Base-by-base conservation (phyloP, 1,284 basidiomycete species). In the Stygiomarasmius scandens region DNA sequence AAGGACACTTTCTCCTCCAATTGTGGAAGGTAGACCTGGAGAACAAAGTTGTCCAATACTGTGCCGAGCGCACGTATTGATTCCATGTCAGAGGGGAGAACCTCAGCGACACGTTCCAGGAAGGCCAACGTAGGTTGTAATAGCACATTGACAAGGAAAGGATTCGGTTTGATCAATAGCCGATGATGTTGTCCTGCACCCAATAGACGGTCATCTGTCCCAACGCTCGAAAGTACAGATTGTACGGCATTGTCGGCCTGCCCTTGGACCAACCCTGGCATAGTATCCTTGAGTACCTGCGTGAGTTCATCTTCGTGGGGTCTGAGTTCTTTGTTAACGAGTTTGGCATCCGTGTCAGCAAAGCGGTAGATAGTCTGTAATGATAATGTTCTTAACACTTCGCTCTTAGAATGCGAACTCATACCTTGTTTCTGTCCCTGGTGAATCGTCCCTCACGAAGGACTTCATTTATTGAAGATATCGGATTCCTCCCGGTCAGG, bases 51-150 rank as follows among this genome's bases (percentile, higher is more conserved):
- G 61, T 98, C 95, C 58, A 99, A 71, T 32, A 96, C 85, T 14
- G 82, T 80, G 46, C 86, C 89, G 36, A 94, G 91, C 1, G 87
- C 83, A 55, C 83, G 79, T 22, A 85, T 85, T 36, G 85, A 84
- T 63, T 92, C 92, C 29, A 83, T 65, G 1, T 90, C 92, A 22
- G 86, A 81, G 1, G 93, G 93, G 22, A 96, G 77, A 22, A 92
- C 79, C 22, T 86, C 83, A 32, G 85, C 74, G 44, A 92, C 77
- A 14, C 90, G 85, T 58, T 90, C 82, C 60, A 98, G 80, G 71
- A 97, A 98, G 0, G 89, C 79, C 10, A 98, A 76, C 6, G 95
- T 96, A 0, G 97, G 96, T 64, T 94, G 93, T 74, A 99, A 98
- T 12, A 99, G 79, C 12, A 96, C 86, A 51, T 89, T 92, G 52